Evolutionary conservation across 2,329 filamentous ascomycete species (phyloP), one percentile per base, ranked within the genome.

Genomic region (Fusarium sublunatum): DNA sequence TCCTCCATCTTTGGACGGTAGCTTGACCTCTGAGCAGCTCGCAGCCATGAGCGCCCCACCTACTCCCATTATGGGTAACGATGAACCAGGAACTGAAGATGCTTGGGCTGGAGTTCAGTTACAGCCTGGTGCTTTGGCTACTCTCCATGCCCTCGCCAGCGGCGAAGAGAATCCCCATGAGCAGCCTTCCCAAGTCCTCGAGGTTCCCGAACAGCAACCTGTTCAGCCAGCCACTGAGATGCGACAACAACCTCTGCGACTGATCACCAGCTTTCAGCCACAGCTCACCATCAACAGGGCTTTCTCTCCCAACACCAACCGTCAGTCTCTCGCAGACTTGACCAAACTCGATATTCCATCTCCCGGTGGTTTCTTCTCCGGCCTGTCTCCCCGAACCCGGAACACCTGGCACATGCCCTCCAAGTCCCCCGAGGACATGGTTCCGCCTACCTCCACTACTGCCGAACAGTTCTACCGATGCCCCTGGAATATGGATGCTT

Each of bases 391-490:
- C 4, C 85, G 87, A 49, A 88, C 89, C 34, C 87, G 93, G 48
- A 88, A 89, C 71, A 95, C 93, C 11, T 98, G 94, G 94, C 88
- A 92, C 70, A 79, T 89, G 58, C 81, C 83, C 10, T 78, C 79
- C 26, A 79, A 76, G 66, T 81, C 83, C 19, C 82, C 84, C 11
- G 82, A 86, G 7, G 83, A 83, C 15, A 73, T 82, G 62, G 77
- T 79, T 4, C 87, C 87, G 1, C 93, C 93, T 2, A 94, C 92
- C 1, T 97, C 94, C 2, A 92, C 92, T 28, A 93, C 90, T n/a
- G 94, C 94, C 9, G 92, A 97, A 74, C 87, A 90, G 62, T 98
- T 97, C 72, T 98, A 98, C 78, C 88, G 90, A 62, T 84, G 90
- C 26, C 93, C 93, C 4, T 97, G 93, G 89, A 83, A 82, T 64